A percentile compares a stretch with the other conserved stretches of the same genome.
These are phyloP conservation scores for Lactarius psammicola DNA, from an alignment of 768 basidiomycete species.

Conservation along the genomic window DNA sequence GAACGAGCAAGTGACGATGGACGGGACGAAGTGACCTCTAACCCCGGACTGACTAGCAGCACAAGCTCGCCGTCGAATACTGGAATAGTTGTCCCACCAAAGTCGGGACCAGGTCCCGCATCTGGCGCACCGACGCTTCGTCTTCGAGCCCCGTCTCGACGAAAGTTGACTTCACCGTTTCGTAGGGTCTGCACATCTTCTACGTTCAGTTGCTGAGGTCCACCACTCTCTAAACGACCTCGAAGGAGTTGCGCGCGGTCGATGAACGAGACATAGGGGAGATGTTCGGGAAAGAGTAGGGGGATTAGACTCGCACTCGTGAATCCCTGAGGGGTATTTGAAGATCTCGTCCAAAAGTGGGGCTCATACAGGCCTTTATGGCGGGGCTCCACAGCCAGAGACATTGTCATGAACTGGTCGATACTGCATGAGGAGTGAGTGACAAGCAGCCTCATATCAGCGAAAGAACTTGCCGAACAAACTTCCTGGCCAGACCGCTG, in stretches of 20 bases:
- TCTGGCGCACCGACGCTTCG: constrained; percentile 36
- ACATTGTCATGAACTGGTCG: constrained; percentile 77
- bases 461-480: constrained; percentile 53
- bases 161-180: constrained; percentile 47
- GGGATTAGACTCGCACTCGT: constrained; percentile 51
- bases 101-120: constrained; percentile 36
- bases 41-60: constrained; percentile 60
- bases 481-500: constrained; percentile 51
- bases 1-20: constrained; percentile 66
- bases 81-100: constrained; percentile 68
- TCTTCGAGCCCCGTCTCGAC: constrained; percentile 39
- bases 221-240: constrained; percentile 65
- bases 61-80: constrained; percentile 74
- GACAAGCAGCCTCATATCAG: constrained; percentile 8
- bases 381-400: constrained; percentile 70
- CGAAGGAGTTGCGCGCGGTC: constrained; percentile 65
- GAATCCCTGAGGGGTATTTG: constrained; percentile 14
- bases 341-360: constrained; percentile 62
- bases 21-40: constrained; percentile 49
- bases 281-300: constrained; percentile 71
- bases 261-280: constrained; percentile 65
- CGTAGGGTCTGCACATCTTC: constrained; percentile 62
- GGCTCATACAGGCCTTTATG: constrained; percentile 76
- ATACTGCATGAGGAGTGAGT: constrained; percentile 41
- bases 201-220: constrained; percentile 42